Conservation (phyloP, 2,329 filamentous ascomycete genomes). For the Seiridium cupressi region DNA sequence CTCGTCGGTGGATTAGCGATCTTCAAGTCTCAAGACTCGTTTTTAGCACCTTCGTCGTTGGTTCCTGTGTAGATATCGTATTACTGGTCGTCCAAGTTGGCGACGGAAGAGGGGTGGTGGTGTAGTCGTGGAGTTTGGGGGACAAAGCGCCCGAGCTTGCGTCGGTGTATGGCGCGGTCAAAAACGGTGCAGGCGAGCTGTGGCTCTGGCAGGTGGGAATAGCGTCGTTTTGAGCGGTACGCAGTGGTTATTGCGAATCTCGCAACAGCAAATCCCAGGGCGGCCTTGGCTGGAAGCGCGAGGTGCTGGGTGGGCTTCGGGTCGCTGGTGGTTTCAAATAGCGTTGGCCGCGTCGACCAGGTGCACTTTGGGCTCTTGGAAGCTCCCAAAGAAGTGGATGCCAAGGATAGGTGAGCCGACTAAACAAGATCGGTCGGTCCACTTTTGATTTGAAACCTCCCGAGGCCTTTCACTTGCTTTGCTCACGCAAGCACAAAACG, state of each 20-base stretch:
- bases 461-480: not conserved
- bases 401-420: not conserved
- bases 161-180: conserved; percentile 1
- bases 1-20: too few species aligned
- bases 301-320: not conserved
- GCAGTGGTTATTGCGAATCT: conserved; percentile 1
- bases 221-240: conserved; percentile 6
- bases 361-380: conserved; percentile 8
- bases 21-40: too few species aligned
- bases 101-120: not conserved
- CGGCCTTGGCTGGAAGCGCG: not conserved
- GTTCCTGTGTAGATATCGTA: too few species aligned
- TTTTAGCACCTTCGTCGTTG: too few species aligned
- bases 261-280: not conserved
- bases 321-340: conserved; percentile 20
- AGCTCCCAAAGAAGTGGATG: not conserved
- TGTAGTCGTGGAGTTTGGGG: not conserved
- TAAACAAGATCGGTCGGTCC: not conserved
- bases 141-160: conserved; percentile 7
- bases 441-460: not conserved
- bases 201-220: conserved; percentile 4
- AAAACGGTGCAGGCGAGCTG: not conserved
- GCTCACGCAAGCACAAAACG: too few species aligned
- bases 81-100: not conserved
- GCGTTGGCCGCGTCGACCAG: conserved; percentile 14